Evolutionary conservation across 1,284 basidiomycete species (phyloP).

Genomic region (Phaffia rhodozyma): DNA sequence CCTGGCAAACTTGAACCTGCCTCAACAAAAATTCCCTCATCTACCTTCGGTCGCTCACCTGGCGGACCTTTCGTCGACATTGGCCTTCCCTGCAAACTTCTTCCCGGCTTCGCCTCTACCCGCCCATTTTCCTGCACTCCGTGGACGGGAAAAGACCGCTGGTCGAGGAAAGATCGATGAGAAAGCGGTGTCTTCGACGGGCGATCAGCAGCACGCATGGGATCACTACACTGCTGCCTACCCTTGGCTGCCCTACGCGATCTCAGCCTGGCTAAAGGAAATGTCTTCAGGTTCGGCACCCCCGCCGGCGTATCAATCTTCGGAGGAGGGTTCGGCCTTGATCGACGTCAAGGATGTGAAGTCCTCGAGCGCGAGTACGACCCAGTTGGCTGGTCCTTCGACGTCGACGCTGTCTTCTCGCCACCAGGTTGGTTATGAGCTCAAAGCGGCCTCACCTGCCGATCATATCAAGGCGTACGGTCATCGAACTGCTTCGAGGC

Average conservation of each 20-base stretch:
- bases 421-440: constrained; percentile 1
- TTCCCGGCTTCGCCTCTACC: constrained; percentile 8
- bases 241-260: constrained; percentile 10
- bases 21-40: constrained; percentile 4
- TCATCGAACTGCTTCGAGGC: neutral
- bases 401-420: neutral
- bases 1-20: constrained; percentile 17
- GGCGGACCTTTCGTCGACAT: neutral
- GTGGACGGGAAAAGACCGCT: neutral
- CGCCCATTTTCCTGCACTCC: constrained; percentile 8
- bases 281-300: constrained; percentile 1
- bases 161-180: neutral
- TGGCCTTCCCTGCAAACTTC: constrained; percentile 8
- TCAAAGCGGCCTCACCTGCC: neutral
- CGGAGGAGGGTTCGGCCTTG: neutral
- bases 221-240: constrained; percentile 12
- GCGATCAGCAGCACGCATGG: constrained; percentile 6
- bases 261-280: constrained; percentile 10
- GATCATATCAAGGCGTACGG: constrained; percentile 5
- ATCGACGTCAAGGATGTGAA: constrained; percentile 5
- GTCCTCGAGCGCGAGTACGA: neutral
- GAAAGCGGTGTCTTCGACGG: neutral
- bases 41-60: constrained; percentile 11
- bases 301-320: neutral
- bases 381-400: neutral